A percentile compares a stretch with the other conserved stretches of the same genome.
Evolutionary conservation across 257 asterid species (phyloP).

Genomic region (Solanum clarkiae): DNA sequence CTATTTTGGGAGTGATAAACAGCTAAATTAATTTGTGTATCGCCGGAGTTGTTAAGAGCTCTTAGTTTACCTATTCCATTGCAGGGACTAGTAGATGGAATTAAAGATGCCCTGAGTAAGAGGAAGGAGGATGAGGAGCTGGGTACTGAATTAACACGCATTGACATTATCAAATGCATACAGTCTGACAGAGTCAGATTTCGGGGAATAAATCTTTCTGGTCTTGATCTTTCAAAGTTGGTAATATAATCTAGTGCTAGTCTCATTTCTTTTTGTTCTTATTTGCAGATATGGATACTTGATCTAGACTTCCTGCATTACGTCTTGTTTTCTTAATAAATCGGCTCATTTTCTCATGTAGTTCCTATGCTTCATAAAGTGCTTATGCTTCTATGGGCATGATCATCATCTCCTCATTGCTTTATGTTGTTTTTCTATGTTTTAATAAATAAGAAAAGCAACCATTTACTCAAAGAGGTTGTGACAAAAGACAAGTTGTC

Average conservation of each 20-base stretch:
- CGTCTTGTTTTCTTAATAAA: neutral
- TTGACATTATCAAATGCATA: conserved; percentile 85
- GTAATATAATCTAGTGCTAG: conserved; percentile 22
- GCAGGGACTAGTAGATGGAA: conserved; percentile 71
- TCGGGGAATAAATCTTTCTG: conserved; percentile 91
- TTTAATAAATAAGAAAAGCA: neutral
- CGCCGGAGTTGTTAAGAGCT: neutral
- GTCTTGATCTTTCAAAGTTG: conserved; percentile 89
- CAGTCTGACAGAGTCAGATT: conserved; percentile 86
- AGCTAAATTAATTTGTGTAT: neutral
- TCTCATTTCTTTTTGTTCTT: neutral
- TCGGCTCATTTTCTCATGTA: neutral
- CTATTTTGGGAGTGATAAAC: neutral
- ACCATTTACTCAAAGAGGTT: neutral
- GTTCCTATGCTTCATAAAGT: neutral
- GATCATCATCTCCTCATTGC: neutral
- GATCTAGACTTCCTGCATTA: neutral
- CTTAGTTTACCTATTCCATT: neutral
- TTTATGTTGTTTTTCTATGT: neutral
- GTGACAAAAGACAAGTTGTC: neutral
- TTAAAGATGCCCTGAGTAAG: conserved; percentile 38
- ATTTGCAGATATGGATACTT: neutral
- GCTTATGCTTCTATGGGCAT: neutral
- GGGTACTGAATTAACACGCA: conserved; percentile 75
- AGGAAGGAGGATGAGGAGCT: conserved; percentile 72